phyloP scores from a whole-genome alignment of 2,329 filamentous ascomycete genomes.

The Colletotrichum sojae region DNA sequence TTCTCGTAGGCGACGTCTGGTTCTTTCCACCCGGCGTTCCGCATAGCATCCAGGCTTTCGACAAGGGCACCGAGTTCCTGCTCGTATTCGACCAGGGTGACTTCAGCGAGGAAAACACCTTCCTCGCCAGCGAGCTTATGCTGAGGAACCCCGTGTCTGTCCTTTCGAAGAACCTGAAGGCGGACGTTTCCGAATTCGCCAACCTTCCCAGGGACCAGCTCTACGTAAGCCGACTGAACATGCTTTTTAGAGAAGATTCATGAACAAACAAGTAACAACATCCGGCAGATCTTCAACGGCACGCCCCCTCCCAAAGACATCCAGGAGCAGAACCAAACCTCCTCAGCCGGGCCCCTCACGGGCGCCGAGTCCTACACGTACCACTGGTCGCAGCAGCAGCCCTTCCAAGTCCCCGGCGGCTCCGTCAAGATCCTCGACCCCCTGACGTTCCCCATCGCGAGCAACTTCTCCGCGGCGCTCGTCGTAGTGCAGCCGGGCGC shows the following conservation, averaged over 20 bases:
- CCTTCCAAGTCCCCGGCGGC: constrained; percentile 67
- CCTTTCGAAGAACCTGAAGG: constrained; percentile 68
- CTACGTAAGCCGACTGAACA: constrained; percentile 47
- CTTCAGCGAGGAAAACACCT: constrained; percentile 73
- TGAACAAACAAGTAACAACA: neutral
- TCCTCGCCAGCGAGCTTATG: constrained; percentile 69
- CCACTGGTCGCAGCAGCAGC: constrained; percentile 66
- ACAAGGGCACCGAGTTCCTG: constrained; percentile 70
- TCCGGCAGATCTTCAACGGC: constrained; percentile 62
- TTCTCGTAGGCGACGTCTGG: constrained; percentile 64
- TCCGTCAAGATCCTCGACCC: constrained; percentile 73
- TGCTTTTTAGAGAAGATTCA: fast-evolving
- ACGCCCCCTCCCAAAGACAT: constrained; percentile 62
- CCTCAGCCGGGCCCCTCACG: constrained; percentile 58
- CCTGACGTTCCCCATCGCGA: constrained; percentile 68
- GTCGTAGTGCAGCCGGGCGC: constrained; percentile 73
- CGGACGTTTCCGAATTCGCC: constrained; percentile 62
- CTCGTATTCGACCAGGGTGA: constrained; percentile 72
- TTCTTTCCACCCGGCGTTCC: constrained; percentile 66
- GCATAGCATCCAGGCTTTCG: constrained; percentile 68
- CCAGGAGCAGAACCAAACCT: constrained; percentile 62
- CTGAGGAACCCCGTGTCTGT: constrained; percentile 66
- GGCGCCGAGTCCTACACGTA: constrained; percentile 60
- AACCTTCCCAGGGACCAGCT: constrained; percentile 62
- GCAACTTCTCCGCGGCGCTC: constrained; percentile 68